Base-by-base conservation (phyloP, 139 green algal species). In the Chlorella sorokiniana region DNA sequence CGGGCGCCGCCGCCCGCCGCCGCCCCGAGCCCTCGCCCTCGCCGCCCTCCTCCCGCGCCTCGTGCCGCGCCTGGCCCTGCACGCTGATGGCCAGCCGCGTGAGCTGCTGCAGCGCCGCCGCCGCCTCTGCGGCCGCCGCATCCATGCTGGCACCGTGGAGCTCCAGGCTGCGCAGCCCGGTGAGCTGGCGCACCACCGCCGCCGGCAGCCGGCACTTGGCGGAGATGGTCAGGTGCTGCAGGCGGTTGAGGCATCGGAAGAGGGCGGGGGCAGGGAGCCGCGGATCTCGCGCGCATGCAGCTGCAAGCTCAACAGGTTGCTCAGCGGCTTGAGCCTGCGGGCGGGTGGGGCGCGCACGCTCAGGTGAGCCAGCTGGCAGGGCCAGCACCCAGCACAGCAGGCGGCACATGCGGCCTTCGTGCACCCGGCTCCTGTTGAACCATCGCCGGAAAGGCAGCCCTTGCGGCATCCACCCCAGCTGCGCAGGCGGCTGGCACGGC, bases 241-340 rank as follows among this genome's bases (percentile, higher is more conserved):
- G 75, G 38, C 75, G 75, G 59, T 71, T 61, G n/a, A 71, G 61
- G 75, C 41, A 61, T 40, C 61, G 59, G 61, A 81, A 72, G 59
- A 81, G 75, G 3, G 76, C 59, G 31, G 76, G 42, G 76, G 76
- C 44, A 82, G 63, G 23, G 59, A 59, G 63, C 76, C 76, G 18
- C 63, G 63, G 45, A 82, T 82, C 63, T 82, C 76, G 18, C 62
- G 62, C 7, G 64, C 76, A 48, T 67, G 45, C 76, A 82, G 76
- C 59, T 71, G 76, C 76, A 82, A 27, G 63, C 59, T 75, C 31
- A 71, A 63, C 76, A 82, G 76, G 76, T 82, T 82, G 62, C 76
- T 65, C 63, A 82, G 63, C 62, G 76, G 76, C 63, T 82, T 82
- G 16, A 82, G 76, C 76, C 73, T 79, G 73, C 71, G 4, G 61